Conservation (phyloP, 768 basidiomycete species). For the Panaeolus cyanescens region DNA sequence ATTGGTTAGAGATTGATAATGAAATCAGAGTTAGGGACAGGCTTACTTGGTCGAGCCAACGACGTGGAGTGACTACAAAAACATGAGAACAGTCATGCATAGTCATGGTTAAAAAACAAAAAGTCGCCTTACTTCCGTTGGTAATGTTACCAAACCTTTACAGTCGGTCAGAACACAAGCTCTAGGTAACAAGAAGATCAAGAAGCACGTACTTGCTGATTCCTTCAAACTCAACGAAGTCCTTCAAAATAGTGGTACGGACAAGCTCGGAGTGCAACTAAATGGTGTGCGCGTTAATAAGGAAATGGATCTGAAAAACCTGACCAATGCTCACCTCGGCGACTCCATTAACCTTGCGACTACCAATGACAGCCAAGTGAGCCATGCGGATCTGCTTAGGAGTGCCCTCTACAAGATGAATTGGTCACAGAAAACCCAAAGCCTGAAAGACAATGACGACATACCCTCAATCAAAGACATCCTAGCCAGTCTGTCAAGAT, state of each 20-base stretch:
- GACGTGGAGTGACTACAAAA: conserved; percentile 77
- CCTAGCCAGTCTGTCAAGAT: conserved; percentile 73
- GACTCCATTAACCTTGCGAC: conserved; percentile 92
- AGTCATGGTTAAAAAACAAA: not conserved
- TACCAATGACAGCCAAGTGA: conserved; percentile 85
- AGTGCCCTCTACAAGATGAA: conserved; percentile 63
- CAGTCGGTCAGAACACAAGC: conserved; percentile 10
- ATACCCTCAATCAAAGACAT: conserved; percentile 93
- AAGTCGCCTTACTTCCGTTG: conserved; percentile 78
- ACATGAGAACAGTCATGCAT: conserved; percentile 2
- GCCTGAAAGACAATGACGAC: not conserved
- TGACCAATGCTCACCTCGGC: conserved; percentile 61
- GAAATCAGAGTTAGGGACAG: not conserved
- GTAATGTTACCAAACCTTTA: conserved; percentile 84
- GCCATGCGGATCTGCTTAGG: conserved; percentile 92
- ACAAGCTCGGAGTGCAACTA: conserved; percentile 90
- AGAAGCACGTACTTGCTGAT: conserved; percentile 63
- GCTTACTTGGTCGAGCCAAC: conserved; percentile 82
- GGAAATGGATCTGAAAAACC: not conserved
- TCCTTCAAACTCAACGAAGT: conserved; percentile 94
- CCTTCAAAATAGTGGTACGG: conserved; percentile 78
- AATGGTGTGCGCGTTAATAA: not conserved
- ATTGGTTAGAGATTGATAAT: not conserved
- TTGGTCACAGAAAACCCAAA: not conserved
- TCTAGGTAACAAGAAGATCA: not conserved